Conservation (phyloP, 1,284 basidiomycete species). For the Mycosarcoma mackinlayi region DNA sequence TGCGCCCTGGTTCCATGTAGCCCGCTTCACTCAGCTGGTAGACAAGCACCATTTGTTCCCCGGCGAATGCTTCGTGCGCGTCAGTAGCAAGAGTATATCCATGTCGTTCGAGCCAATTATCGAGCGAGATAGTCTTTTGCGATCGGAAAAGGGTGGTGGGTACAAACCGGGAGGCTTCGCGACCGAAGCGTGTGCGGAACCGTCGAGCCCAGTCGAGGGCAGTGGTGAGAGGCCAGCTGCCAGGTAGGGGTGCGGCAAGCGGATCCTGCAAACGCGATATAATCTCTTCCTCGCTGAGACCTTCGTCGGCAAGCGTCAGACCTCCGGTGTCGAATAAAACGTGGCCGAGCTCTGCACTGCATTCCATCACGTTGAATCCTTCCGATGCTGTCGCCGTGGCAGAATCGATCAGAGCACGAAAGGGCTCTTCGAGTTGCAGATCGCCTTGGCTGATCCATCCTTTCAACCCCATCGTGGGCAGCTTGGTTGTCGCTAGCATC, state of each 20-base stretch:
- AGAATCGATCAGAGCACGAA: conserved; percentile 11
- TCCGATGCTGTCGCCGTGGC: background rate
- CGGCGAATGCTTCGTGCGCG: background rate
- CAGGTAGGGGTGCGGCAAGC: conserved; percentile 31
- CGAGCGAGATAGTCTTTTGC: conserved; percentile 35
- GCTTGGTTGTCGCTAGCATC: conserved; percentile 6
- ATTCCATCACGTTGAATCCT: background rate
- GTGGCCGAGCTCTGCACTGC: conserved; percentile 37
- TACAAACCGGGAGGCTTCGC: conserved; percentile 37
- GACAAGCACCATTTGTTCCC: conserved; percentile 17
- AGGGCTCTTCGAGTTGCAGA: conserved; percentile 16
- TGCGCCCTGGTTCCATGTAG: conserved; percentile 4
- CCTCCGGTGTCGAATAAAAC: conserved; percentile 27
- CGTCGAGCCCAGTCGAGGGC: conserved; percentile 23
- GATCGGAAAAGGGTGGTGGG: conserved; percentile 38
- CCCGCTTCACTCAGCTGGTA: conserved; percentile 20
- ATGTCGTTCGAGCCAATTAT: conserved; percentile 37
- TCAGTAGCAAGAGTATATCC: conserved; percentile 10
- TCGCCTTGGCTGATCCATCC: conserved; percentile 28
- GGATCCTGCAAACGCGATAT: conserved; percentile 30
- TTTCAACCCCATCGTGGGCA: conserved; percentile 20
- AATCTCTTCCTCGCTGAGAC: conserved; percentile 23
- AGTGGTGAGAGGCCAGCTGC: conserved; percentile 33
- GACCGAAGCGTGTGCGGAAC: conserved; percentile 29
- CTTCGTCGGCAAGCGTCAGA: conserved; percentile 30